Evolutionary conservation across 805 yeast genomes (phyloP).

Genomic region (Ogataea paraovalis): DNA sequence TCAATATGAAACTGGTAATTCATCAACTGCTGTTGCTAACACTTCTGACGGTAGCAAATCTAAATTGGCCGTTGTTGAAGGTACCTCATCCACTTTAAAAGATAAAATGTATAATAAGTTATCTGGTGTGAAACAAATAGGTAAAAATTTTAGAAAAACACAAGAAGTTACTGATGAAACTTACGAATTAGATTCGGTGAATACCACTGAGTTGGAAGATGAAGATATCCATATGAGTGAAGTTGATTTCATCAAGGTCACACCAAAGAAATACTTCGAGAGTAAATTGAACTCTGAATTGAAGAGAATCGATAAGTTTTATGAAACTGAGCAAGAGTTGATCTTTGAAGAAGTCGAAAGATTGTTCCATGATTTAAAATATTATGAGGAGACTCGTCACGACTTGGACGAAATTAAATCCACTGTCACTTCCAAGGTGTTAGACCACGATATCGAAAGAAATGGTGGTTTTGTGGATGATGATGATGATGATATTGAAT

Average conservation of each 20-base stretch:
- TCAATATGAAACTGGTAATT: conserved; percentile 14
- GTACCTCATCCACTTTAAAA: conserved; percentile 9
- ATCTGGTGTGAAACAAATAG: conserved; percentile 5
- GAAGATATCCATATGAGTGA: conserved; percentile 10
- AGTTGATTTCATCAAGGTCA: conserved; percentile 25
- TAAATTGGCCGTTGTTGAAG: conserved; percentile 13
- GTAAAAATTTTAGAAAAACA: conserved; percentile 5
- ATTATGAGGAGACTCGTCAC: conserved; percentile 26
- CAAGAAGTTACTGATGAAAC: conserved; percentile 14
- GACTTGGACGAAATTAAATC: conserved; percentile 22
- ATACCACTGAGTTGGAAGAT: conserved; percentile 1
- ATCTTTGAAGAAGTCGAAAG: conserved; percentile 42
- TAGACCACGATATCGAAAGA: conserved; percentile 16
- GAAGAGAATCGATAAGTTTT: conserved; percentile 49
- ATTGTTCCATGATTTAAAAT: conserved; percentile 45
- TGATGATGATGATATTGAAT: conserved; percentile 35
- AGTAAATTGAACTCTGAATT: conserved; percentile 45
- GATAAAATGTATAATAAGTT: conserved; percentile 17
- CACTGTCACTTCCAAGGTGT: conserved; percentile 18
- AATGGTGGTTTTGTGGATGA: conserved; percentile 26
- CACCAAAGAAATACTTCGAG: conserved; percentile 42
- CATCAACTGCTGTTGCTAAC: conserved; percentile 11
- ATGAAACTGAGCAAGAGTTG: conserved; percentile 41
- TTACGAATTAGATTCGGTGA: conserved; percentile 15
- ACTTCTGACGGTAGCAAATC: conserved; percentile 15